Evolutionary conservation across 2,329 filamentous ascomycete species (phyloP), one percentile per base, ranked within the genome.

Genomic region (Lachnellula hyalina): DNA sequence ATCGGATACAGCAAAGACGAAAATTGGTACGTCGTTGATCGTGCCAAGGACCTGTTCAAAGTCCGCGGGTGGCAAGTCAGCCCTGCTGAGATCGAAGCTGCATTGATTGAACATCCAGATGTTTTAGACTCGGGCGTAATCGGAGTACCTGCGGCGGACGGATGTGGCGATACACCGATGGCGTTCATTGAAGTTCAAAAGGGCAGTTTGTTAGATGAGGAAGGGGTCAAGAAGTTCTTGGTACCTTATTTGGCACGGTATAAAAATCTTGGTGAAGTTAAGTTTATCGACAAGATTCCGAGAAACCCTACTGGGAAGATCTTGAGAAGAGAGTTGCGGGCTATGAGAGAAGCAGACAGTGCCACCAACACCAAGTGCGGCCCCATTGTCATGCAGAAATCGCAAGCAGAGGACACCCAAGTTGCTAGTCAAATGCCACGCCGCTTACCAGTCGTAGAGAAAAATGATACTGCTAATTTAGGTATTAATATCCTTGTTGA

Each of bases 191-290:
- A 81, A 11, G 67, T 35, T 21, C 9, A 7, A 32, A 19, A 47
- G 21, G 28, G 21, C 11, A 41, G 25, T 19, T 67, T 74, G 28
- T 74, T 75, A 53, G 65, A 71, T 4, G 72, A 77, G 1, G 68
- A 76, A 25, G 77, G 81, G 19, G 78, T 89, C 49, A 75, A 78
- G 62, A 65, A 66, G 12, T 80, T 82, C 68, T 76, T 87, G 47
- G 78, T 82, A 51, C 74, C 76, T 62, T 78, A 79, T 48, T 80
- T 86, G 25, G 78, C 82, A 0, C 75, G 72, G 55, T 80, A 86
- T 65, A 90, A 90, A 72, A 78, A 81, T 66, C 74, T 90, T 54
- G 87, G 87, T 0, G 87, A 86, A 1, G 79, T 90, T 14, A 71
- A 77, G 8, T 87, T 90, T 64, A 73, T 87, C 2, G 79, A 86